Evolutionary conservation across 495 filamentous ascomycete species (phyloP), one percentile per base, ranked within the genome.

Genomic region (Podospora pseudoanserina): DNA sequence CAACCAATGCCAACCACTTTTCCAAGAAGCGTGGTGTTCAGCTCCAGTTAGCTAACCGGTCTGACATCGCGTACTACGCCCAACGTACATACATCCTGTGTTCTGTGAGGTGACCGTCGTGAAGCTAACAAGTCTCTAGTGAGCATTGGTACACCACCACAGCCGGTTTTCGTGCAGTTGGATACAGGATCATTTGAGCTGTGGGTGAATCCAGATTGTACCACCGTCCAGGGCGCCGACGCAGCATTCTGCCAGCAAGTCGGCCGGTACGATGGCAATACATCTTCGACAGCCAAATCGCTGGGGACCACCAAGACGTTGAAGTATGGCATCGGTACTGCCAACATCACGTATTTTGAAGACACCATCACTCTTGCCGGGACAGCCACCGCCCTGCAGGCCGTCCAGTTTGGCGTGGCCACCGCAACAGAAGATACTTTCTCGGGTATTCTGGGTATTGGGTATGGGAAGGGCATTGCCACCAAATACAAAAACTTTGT

Each of bases 171-270:
- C 70, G 81, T 82, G 6, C 82, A 84, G 72, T 67, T 84, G 56
- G 82, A 84, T 67, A 84, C 82, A 5, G 82, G 81, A 27, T 83
- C 81, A 11, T 83, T 83, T 69, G 81, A 84, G 72, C 73, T 84
- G 6, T 84, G 81, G 82, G 82, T 84, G 26, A 84, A 84, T 67
- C 82, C 82, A 0, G 77, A 82, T 69, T 84, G 81, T 66, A 73
- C 72, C 7, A 73, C 70, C 15, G 76, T 84, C 26, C 72, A 72
- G 2, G 68, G 70, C 4, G 66, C 75, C 6, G 81, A 83, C 57
- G 70, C 75, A 4, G 74, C 67, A 60, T 84, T 84, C 66, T 84
- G 82, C 73, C 65, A 74, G 6, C 80, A 76, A 27, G 70, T 76
- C 4, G 82, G 82, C 0, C 70, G 74, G 53, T 84, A 81, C 65